Base-by-base conservation (phyloP, 257 asterid species). In the Gentiana macrophylla region DNA sequence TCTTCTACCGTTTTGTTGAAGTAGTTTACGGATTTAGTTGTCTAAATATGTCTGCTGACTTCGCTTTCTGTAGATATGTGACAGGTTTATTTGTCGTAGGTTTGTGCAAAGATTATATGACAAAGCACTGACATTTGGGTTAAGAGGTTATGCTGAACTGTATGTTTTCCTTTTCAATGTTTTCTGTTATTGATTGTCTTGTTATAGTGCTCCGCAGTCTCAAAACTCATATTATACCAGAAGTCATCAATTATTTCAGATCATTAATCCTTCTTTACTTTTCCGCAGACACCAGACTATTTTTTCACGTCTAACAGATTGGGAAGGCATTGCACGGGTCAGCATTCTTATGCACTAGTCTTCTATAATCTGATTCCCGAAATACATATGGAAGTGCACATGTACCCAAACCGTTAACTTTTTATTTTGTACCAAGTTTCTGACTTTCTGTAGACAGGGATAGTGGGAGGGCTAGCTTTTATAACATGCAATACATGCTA, bases 321-420 rank as follows among this genome's bases (percentile, higher is more conserved):
- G 97, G 97, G 95, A 89, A 70, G 90, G 95, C 75, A 70, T 89
- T 72, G 61, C 72, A 68, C 84, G 73, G 97, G 97, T 89, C 32
- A 58, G 60, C 49, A 37, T 11, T 24, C 24, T 24, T 24, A 24
- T 24, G 24, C 24, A 24, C 24, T 24, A 24, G 24, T 24, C 24
- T 24, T 24, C 6, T 8, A 34, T 50, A 45, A 36, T 53, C 24
- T 59, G 7, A 9, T 37, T 34, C 32, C 47, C 54, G 12, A 3
- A 15, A 34, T 41, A 10, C 46, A 41, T 41, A 2, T 41, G 46
- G 46, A 41, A 41, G 46, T 10, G 9, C 24, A 24, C 24, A 24
- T 24, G 24, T 24, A 24, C 24, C 24, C 24, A 24, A 24, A 24
- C 24, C 24, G 24, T 24, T 24, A 24, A 24, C 24, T 24, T 24